Evolutionary conservation across 2,329 filamentous ascomycete genomes (phyloP).

Genomic region (Fusarium succisae): DNA sequence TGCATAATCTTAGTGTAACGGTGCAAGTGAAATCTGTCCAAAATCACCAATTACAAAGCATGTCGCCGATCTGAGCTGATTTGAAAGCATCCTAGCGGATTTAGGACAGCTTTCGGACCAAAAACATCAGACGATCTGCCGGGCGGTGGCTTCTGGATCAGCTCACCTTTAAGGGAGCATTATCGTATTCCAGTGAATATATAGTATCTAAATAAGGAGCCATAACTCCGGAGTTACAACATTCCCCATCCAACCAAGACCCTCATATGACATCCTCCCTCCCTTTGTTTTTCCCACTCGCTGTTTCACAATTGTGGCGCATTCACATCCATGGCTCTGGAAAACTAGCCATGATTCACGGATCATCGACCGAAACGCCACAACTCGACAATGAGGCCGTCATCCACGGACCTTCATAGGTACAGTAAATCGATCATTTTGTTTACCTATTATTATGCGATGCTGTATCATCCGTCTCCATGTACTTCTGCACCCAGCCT

Average conservation of each 20-base stretch:
- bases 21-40: conserved; percentile 33
- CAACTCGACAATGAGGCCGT: neutral
- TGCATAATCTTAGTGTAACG: neutral
- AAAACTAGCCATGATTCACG: conserved; percentile 5
- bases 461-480: conserved; percentile 9
- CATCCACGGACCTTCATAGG: neutral
- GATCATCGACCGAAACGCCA: conserved; percentile 1
- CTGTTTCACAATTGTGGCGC: conserved; percentile 27
- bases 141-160: neutral
- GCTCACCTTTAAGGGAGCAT: neutral
- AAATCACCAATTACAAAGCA: conserved; percentile 24
- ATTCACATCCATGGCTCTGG: conserved; percentile 3
- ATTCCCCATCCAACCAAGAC: conserved; percentile 17
- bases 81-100: conserved; percentile 21
- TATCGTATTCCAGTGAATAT: neutral
- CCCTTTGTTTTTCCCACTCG: neutral
- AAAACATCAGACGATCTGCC: conserved; percentile 25
- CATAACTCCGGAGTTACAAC: neutral
- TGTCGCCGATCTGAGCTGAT: conserved; percentile 18
- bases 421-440: conserved; percentile 6
- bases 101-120: conserved; percentile 4
- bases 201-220: neutral
- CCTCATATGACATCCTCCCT: conserved; percentile 12
- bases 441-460: conserved; percentile 18
- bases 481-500: conserved; percentile 3